A percentile compares a stretch with the other conserved stretches of the same genome.
phyloP scores from a whole-genome alignment of 805 yeast genomes.

The Priceomyces fermenticarens region DNA sequence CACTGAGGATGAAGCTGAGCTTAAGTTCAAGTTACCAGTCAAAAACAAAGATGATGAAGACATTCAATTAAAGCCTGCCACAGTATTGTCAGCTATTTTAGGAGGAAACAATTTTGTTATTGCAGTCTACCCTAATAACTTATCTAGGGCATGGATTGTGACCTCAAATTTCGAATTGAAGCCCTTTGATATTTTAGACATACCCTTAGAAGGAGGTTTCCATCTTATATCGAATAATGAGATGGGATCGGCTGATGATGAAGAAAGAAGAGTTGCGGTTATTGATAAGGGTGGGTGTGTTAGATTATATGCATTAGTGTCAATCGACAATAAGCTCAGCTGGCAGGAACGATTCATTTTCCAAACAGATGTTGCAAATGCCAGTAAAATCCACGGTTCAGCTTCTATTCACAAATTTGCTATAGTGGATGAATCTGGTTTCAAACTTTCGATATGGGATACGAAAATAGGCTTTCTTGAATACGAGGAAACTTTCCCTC shows the following conservation, averaged over 20 bases:
- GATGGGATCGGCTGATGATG: slow-evolving; percentile 18
- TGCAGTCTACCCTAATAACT: slow-evolving; percentile 43
- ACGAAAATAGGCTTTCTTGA: slow-evolving; percentile 64
- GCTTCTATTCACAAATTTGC: slow-evolving; percentile 70
- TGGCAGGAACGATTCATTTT: slow-evolving; percentile 56
- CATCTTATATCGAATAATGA: slow-evolving; percentile 50
- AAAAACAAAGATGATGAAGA: slow-evolving; percentile 7
- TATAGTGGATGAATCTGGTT: slow-evolving; percentile 54
- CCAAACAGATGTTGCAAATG: slow-evolving; percentile 52
- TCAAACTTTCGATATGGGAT: slow-evolving; percentile 75
- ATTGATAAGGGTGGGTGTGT: slow-evolving; percentile 45
- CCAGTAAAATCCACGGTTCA: slow-evolving; percentile 65
- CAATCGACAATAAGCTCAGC: slow-evolving; percentile 3
- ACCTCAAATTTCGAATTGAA: slow-evolving; percentile 9
- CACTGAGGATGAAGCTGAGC: slow-evolving; percentile 24
- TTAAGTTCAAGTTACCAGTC: slow-evolving; percentile 17
- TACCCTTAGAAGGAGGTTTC: slow-evolving; percentile 38
- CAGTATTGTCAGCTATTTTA: slow-evolving; percentile 18
- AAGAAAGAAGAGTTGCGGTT: slow-evolving; percentile 47
- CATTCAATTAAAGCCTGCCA: slow-evolving; percentile 15
- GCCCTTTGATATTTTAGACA: slow-evolving; percentile 30
- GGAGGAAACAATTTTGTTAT: slow-evolving; percentile 38
- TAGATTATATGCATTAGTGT: slow-evolving; percentile 14
- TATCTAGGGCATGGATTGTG: slow-evolving; percentile 43
- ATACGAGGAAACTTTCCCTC: slow-evolving; percentile 45